phyloP scores from a whole-genome alignment of 1,284 basidiomycete species.

The Singerocomus rubriflavus region DNA sequence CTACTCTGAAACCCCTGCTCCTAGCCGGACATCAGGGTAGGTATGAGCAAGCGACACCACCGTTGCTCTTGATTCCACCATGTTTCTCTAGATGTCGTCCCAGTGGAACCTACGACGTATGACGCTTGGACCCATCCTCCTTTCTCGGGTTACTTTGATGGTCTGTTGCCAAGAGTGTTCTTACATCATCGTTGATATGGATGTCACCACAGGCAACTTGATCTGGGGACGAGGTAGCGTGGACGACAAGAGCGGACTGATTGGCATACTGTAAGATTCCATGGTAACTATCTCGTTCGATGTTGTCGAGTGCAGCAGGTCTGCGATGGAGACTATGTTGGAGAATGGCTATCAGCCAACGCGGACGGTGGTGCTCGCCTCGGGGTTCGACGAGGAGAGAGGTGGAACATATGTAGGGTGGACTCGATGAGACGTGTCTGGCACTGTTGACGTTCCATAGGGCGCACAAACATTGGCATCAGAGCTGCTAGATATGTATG shows the following conservation, averaged over 20 bases:
- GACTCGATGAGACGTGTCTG: background rate
- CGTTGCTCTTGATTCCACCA: background rate
- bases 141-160: constrained; percentile 51
- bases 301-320: constrained; percentile 9
- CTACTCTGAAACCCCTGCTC: constrained; percentile 59
- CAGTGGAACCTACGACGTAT: constrained; percentile 51
- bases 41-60: constrained; percentile 28
- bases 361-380: constrained; percentile 53
- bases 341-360: constrained; percentile 42
- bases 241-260: constrained; percentile 52
- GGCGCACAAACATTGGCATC: constrained; percentile 29
- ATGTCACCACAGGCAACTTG: constrained; percentile 29
- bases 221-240: constrained; percentile 51
- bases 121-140: constrained; percentile 55
- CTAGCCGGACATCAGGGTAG: constrained; percentile 68
- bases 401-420: constrained; percentile 42
- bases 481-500: constrained; percentile 47
- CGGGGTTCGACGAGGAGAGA: constrained; percentile 66
- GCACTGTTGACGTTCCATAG: constrained; percentile 11
- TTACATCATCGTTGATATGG: background rate
- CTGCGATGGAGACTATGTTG: constrained; percentile 45
- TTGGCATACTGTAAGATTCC: constrained; percentile 39
- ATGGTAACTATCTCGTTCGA: background rate
- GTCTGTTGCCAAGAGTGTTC: constrained; percentile 16
- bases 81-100: constrained; percentile 48